Evolutionary conservation across 2,329 filamentous ascomycete species (phyloP).

Genomic region (Zelopaecilomyces penicillatus): DNA sequence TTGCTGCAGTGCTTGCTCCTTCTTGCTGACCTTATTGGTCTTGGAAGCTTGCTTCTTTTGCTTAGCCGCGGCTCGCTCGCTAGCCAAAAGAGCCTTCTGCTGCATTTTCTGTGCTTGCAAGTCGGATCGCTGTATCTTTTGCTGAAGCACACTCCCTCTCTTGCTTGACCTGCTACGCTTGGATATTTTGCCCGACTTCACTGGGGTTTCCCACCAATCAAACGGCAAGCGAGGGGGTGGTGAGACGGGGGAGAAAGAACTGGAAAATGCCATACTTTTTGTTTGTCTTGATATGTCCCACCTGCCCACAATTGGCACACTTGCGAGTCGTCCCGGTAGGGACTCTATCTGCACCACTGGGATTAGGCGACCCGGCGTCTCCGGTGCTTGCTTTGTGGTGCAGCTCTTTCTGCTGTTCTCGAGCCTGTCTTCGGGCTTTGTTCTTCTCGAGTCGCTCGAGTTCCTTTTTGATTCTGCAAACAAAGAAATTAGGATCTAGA

Average conservation of each 20-base stretch:
- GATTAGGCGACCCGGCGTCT: constrained; percentile 43
- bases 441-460: constrained; percentile 81
- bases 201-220: constrained; percentile 24
- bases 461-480: constrained; percentile 46
- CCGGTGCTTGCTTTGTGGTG: constrained; percentile 37
- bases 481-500: not conserved
- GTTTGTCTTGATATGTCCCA: constrained; percentile 98
- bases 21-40: constrained; percentile 5
- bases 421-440: constrained; percentile 78
- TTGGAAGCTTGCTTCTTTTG: constrained; percentile 5
- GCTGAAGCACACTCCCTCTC: constrained; percentile 12
- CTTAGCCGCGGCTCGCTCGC: no score
- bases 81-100: not conserved
- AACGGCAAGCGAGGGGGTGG: constrained; percentile 21
- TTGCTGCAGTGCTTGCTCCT: constrained; percentile 11
- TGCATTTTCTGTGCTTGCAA: constrained; percentile 10
- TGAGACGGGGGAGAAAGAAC: constrained; percentile 15
- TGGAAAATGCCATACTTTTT: constrained; percentile 64
- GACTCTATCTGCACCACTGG: constrained; percentile 38
- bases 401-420: constrained; percentile 78
- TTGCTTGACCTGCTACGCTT: constrained; percentile 8
- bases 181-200: constrained; percentile 7
- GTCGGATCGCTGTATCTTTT: constrained; percentile 16
- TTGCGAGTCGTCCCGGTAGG: constrained; percentile 70
- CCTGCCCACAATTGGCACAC: constrained; percentile 94